Conservation (phyloP, 139 green algal genomes). For the Tetraselmis striata region DNA sequence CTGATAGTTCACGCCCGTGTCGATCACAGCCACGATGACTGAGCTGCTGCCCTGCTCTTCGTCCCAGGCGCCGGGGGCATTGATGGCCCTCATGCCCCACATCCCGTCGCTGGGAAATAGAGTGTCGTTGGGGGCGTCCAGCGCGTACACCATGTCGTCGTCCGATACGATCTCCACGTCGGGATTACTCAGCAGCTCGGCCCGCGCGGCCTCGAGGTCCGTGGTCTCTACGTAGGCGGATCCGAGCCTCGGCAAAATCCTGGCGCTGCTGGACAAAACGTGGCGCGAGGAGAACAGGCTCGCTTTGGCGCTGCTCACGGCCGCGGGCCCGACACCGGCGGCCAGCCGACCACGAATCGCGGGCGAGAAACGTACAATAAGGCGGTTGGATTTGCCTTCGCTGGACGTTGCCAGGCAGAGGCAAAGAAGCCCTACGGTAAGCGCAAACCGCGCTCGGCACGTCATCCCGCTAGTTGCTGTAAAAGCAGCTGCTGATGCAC, state of each 20-base stretch:
- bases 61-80: background rate
- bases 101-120: background rate
- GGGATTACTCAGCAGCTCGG: background rate
- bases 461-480: too few relatives aligned
- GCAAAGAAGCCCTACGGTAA: too few relatives aligned
- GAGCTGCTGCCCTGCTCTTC: background rate
- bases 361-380: background rate
- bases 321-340: too few relatives aligned
- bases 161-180: background rate
- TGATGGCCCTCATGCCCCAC: background rate
- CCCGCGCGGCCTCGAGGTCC: background rate
- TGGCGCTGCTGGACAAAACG: background rate
- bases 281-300: background rate
- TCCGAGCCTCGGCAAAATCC: background rate
- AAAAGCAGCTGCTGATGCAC: too few relatives aligned
- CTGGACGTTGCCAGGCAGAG: too few relatives aligned
- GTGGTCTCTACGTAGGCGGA: background rate
- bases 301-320: background rate
- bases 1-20: constrained; percentile 5
- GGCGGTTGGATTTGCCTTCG: background rate
- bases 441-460: too few relatives aligned
- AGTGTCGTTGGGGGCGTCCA: background rate
- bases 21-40: background rate
- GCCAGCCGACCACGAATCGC: background rate
- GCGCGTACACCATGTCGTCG: background rate